A percentile compares a stretch with the other conserved stretches of the same genome.
Evolutionary conservation across 441 rosid genomes (phyloP).

Genomic region (Theobroma grandiflorum): DNA sequence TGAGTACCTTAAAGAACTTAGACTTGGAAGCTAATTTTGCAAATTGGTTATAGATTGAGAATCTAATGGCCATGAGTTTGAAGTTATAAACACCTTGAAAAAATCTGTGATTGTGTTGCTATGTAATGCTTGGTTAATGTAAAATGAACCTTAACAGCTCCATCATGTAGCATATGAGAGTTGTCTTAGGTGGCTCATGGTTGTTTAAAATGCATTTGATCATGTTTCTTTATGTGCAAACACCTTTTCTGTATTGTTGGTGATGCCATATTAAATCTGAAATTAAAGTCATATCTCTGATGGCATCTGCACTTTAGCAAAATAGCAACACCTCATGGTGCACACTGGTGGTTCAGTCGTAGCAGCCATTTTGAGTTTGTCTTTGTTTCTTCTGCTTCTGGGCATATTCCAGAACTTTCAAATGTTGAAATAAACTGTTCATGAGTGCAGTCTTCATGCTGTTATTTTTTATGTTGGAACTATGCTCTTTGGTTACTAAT

Average conservation of each 20-base stretch:
- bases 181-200: not conserved
- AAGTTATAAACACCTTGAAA: not conserved
- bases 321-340: not conserved
- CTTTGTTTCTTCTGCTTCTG: not conserved
- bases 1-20: not conserved
- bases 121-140: not conserved
- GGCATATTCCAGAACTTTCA: not conserved
- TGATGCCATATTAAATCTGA: conserved; percentile 5
- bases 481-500: not conserved
- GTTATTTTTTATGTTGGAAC: not conserved
- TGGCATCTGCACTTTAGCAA: not conserved
- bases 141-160: not conserved
- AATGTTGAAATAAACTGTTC: not conserved
- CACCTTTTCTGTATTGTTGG: not conserved
- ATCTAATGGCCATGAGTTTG: not conserved
- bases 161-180: not conserved
- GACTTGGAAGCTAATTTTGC: not conserved
- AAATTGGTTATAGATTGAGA: not conserved
- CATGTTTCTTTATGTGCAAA: not conserved
- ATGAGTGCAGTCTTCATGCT: not conserved
- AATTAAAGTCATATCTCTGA: not conserved
- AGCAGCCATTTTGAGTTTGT: conserved; percentile 1
- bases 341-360: not conserved
- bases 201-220: not conserved
- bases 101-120: not conserved